Percentiles rank a stretch among this genome's conserved stretches.
These are phyloP conservation scores for Boechera divaricarpa DNA, from an alignment of 345 rosid genomes.

Conservation along the genomic window DNA sequence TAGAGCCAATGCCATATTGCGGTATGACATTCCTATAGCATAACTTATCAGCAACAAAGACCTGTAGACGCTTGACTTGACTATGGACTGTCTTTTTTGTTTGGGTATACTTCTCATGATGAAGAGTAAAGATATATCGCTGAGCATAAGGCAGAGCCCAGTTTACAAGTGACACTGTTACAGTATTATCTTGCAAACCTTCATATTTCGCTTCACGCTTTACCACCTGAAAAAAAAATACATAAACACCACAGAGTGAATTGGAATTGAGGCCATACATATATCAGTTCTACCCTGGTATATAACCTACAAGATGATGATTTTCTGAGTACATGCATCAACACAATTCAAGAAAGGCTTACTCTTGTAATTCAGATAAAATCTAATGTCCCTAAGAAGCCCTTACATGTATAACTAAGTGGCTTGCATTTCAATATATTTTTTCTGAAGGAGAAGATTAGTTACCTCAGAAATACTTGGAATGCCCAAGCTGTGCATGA, in stretches of 20 bases:
- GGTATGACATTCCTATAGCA: conserved; percentile 70
- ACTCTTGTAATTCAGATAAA: conserved; percentile 8
- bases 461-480: conserved; percentile 83
- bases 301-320: conserved; percentile 30
- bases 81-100: conserved; percentile 58
- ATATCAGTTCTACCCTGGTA: conserved; percentile 26
- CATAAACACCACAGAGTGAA: not conserved
- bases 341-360: conserved; percentile 31
- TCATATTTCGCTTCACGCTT: conserved; percentile 72
- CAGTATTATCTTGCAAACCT: conserved; percentile 58
- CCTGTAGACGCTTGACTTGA: conserved; percentile 51
- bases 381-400: conserved; percentile 10
- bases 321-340: conserved; percentile 5
- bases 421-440: conserved; percentile 14
- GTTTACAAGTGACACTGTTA: conserved; percentile 63
- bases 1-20: conserved; percentile 52
- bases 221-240: conserved; percentile 58
- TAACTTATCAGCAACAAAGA: conserved; percentile 72
- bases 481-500: conserved; percentile 76
- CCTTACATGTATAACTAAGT: conserved; percentile 8
- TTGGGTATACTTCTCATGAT: conserved; percentile 61
- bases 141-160: conserved; percentile 98
- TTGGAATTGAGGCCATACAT: not conserved
- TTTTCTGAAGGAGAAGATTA: conserved; percentile 24
- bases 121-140: conserved; percentile 69